Evolutionary conservation across 768 basidiomycete species (phyloP), one percentile per base, ranked within the genome.

Genomic region (Melanogaster broomeanus): DNA sequence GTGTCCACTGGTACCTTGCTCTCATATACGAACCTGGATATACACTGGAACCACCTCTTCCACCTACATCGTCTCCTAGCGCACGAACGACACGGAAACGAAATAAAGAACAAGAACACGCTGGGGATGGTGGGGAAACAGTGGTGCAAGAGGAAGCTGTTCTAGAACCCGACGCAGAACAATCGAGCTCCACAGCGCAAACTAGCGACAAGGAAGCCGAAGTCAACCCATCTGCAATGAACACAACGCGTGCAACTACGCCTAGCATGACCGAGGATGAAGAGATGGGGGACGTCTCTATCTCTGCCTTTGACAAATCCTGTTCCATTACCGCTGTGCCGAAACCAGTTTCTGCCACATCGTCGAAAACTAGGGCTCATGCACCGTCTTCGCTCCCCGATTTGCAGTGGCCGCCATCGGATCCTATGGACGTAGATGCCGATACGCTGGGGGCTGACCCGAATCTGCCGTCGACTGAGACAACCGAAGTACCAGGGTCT

Each of bases 1-100:
- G 96, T 60, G 70, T 92, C 39, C 97, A 99, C 71, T 98, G 97
- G 97, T 98, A 97, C 69, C 81, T 98, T 35, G 95, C 92, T 15
- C 84, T 98, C 55, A 96, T 99, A 58, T 88, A 84, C 66, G 84
- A 88, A 52, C 96, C 97, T 1, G 83, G 82, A 47, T 68, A 75
- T 42, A 71, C 79, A 7, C 70, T 88, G 64, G 67, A 78, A 31
- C 75, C 84, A 12, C 73, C 77, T n/a, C 74, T 77, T 25, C 71
- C 70, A 10, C 60, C 7, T 7, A 25, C 30, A n/a, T 58, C 42
- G 18, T n/a, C 28, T n/a, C 39, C 51, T 30, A 48, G 30, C 6
- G 3, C 37, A 42, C 64, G 58, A 31, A 35, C 35, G 42, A 68
- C 62, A 21, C 64, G 66, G 34, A 56, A 51, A 42, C 64, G 38